Percentiles rank a stretch among this genome's conserved stretches.
These are phyloP conservation scores for Nelumbo lutea DNA, from an alignment of 164 flowering plant species.

Conservation along the genomic window DNA sequence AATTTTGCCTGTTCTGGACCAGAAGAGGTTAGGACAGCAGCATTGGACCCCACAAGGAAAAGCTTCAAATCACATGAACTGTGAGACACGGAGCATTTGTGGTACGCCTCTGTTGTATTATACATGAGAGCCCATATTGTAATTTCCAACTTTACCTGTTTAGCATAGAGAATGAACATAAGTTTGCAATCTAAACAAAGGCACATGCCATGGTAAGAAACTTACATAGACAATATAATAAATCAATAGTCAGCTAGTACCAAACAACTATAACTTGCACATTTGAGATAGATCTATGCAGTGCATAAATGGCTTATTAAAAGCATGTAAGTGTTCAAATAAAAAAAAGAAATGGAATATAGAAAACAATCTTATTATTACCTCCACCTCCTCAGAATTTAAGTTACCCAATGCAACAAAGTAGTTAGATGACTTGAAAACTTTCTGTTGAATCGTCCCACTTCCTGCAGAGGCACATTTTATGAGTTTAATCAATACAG, in stretches of 20 bases:
- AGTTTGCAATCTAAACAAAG: background rate
- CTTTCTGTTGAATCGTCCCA: constrained; percentile 51
- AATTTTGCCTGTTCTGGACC: constrained; percentile 37
- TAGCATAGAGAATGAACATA: background rate
- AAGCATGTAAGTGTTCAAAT: constrained; percentile 3
- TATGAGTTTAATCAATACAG: background rate
- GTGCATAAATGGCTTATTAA: too few species aligned
- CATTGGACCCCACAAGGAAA: constrained; percentile 25
- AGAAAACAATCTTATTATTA: constrained; percentile 14
- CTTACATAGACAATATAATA: background rate
- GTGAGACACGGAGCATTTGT: constrained; percentile 38
- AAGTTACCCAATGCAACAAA: constrained; percentile 68
- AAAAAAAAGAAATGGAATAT: background rate
- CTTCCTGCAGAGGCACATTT: constrained; percentile 36
- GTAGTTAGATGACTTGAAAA: constrained; percentile 38
- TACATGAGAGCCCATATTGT: constrained; percentile 38
- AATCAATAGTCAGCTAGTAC: background rate
- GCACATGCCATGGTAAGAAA: background rate
- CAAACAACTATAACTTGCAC: background rate
- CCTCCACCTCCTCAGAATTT: constrained; percentile 50
- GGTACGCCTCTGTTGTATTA: constrained; percentile 46
- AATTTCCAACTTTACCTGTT: constrained; percentile 50
- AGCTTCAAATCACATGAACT: constrained; percentile 35
- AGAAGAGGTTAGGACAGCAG: constrained; percentile 54
- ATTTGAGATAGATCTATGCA: background rate